phyloP scores from a whole-genome alignment of 805 yeast genomes.

The Wickerhamomyces kurtzmanii region DNA sequence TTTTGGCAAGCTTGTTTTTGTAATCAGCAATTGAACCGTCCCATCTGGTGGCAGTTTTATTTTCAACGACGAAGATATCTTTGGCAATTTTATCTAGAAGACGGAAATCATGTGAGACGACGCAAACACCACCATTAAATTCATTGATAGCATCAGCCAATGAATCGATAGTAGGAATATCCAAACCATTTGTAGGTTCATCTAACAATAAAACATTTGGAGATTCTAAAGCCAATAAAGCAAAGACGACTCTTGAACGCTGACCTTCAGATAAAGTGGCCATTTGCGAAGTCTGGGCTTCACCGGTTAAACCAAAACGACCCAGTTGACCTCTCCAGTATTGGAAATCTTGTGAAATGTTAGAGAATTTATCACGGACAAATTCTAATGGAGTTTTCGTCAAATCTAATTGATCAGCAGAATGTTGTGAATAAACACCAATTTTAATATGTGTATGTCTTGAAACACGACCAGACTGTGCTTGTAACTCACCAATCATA shows the following conservation, averaged over 20 bases:
- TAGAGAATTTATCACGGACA: constrained; percentile 87
- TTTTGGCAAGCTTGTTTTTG: constrained; percentile 89
- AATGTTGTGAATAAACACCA: constrained; percentile 98
- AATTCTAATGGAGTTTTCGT: constrained; percentile 94
- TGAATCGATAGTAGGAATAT: constrained; percentile 96
- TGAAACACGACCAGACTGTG: constrained; percentile 92
- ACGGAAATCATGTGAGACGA: constrained; percentile 98
- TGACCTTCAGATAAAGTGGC: constrained; percentile 98
- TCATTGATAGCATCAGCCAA: constrained; percentile 92
- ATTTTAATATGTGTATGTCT: constrained; percentile 96
- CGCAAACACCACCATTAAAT: constrained; percentile 97
- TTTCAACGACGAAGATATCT: constrained; percentile 93
- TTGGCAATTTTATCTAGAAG: constrained; percentile 93
- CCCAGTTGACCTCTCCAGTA: constrained; percentile 98
- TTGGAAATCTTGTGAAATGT: constrained; percentile 94
- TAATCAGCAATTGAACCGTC: constrained; percentile 83
- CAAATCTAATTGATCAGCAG: constrained; percentile 95
- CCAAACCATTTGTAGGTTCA: constrained; percentile 99
- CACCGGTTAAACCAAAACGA: constrained; percentile 97
- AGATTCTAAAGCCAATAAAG: constrained; percentile 85
- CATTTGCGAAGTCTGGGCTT: constrained; percentile 97
- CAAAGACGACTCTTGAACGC: constrained; percentile 97
- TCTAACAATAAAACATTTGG: constrained; percentile 93
- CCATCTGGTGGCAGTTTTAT: constrained; percentile 96
- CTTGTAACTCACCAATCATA: constrained; percentile 89